Percentiles rank a stretch among this genome's conserved stretches.
Conservation (phyloP, 306 rosid genomes). For the Cicer judaicum region DNA sequence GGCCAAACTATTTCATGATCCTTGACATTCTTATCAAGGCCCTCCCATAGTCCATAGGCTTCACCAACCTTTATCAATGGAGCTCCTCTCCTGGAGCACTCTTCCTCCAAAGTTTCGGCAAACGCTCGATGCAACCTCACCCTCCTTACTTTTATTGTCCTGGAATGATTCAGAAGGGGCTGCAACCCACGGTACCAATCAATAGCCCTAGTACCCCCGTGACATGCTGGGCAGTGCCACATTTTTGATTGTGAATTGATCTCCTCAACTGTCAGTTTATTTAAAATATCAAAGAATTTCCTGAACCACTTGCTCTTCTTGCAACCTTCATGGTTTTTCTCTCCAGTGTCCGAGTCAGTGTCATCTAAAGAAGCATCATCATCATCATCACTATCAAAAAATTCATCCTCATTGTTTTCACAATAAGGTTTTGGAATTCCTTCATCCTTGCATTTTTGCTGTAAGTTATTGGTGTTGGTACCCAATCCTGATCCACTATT, state of each 20-base stretch:
- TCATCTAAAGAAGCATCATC: conserved; percentile 55
- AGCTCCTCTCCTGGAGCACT: conserved; percentile 47
- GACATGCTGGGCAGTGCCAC: conserved; percentile 70
- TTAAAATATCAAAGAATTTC: conserved; percentile 48
- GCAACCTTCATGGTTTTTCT: conserved; percentile 43
- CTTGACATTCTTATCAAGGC: conserved; percentile 50
- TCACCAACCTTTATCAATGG: conserved; percentile 42
- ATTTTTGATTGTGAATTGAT: conserved; percentile 35
- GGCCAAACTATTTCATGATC: conserved; percentile 72
- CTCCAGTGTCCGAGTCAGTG: conserved; percentile 49
- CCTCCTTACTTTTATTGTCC: conserved; percentile 51
- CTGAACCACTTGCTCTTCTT: conserved; percentile 58
- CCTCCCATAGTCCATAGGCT: conserved; percentile 54
- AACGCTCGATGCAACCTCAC: conserved; percentile 57
- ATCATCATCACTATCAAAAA: conserved; percentile 49
- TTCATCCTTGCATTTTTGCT: conserved; percentile 4
- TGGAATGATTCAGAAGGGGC: conserved; percentile 58
- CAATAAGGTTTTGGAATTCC: not conserved
- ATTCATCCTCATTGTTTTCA: conserved; percentile 34
- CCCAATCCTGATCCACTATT: not conserved
- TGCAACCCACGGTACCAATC: conserved; percentile 65
- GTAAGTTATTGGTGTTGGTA: too few species aligned
- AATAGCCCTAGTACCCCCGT: conserved; percentile 60
- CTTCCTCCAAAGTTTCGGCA: conserved; percentile 58
- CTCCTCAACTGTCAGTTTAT: conserved; percentile 45